Evolutionary conservation across 1,284 basidiomycete species (phyloP).

Genomic region (Ustilago loliicola): DNA sequence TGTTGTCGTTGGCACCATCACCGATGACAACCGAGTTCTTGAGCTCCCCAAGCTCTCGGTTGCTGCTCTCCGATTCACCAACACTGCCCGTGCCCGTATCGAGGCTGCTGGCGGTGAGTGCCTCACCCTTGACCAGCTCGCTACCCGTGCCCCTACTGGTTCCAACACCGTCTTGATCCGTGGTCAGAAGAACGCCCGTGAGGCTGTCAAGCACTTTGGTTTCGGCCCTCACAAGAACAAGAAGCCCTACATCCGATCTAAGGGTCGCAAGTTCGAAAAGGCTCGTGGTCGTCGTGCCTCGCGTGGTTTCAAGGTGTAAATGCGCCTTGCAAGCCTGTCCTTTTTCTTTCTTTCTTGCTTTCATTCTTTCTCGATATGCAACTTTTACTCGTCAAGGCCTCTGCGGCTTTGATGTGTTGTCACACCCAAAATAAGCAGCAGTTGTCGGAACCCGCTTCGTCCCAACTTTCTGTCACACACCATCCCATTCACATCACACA

Average conservation of each 20-base stretch:
- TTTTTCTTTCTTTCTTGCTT: background rate
- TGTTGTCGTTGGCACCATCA: constrained; percentile 91
- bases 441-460: background rate
- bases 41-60: constrained; percentile 91
- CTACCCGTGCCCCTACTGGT: constrained; percentile 91
- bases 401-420: background rate
- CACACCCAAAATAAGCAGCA: background rate
- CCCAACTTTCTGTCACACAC: background rate
- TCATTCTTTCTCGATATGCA: constrained; percentile 3
- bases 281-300: constrained; percentile 73
- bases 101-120: constrained; percentile 93
- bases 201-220: constrained; percentile 95
- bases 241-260: constrained; percentile 92
- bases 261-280: constrained; percentile 88
- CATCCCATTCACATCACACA: background rate
- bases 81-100: constrained; percentile 92
- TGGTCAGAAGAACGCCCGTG: constrained; percentile 91
- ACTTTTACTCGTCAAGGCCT: background rate
- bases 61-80: constrained; percentile 95
- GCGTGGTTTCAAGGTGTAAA: constrained; percentile 71
- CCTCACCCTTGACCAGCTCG: constrained; percentile 96
- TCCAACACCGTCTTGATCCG: constrained; percentile 93
- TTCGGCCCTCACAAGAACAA: constrained; percentile 75
- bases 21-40: constrained; percentile 92
- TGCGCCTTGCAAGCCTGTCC: background rate